Evolutionary conservation across 371 early-diverging fungal genomes (phyloP).

Genomic region (Lichtheimia ornata): DNA sequence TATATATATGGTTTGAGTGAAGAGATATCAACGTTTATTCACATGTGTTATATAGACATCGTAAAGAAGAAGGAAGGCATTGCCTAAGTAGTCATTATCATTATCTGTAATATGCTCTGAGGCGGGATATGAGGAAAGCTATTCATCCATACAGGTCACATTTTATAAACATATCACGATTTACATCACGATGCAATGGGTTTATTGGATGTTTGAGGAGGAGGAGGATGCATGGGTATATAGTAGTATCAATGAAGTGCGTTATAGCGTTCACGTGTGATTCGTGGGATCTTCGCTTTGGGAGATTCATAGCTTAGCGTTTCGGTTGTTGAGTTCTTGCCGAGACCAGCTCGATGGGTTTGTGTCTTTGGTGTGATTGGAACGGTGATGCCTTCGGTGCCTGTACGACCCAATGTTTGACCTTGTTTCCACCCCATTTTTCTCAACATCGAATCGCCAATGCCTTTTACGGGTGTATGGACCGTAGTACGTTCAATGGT

Average conservation of each 20-base stretch:
- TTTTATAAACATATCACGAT: too few species aligned
- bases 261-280: constrained; percentile 9
- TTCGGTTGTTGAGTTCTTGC: constrained; percentile 6
- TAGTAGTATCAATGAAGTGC: neutral
- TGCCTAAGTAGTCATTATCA: too few species aligned
- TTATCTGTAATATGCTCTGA: too few species aligned
- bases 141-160: too few species aligned
- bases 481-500: neutral
- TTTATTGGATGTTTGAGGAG: too few species aligned
- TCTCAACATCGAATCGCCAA: constrained; percentile 36
- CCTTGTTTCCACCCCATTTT: constrained; percentile 52
- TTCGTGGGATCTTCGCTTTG: constrained; percentile 16
- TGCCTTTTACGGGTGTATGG: constrained; percentile 19
- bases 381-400: constrained; percentile 28
- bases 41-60: constrained; percentile 5
- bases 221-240: too few species aligned
- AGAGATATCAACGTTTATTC: neutral
- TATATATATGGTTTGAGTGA: neutral
- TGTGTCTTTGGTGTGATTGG: constrained; percentile 22
- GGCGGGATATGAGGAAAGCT: too few species aligned
- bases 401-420: constrained; percentile 29
- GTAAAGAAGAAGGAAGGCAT: constrained; percentile 10
- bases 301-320: constrained; percentile 1
- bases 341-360: constrained; percentile 21
- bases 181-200: too few species aligned